Base-by-base conservation (phyloP, 2,329 filamentous ascomycete species). In the Biscogniauxia mediterranea region DNA sequence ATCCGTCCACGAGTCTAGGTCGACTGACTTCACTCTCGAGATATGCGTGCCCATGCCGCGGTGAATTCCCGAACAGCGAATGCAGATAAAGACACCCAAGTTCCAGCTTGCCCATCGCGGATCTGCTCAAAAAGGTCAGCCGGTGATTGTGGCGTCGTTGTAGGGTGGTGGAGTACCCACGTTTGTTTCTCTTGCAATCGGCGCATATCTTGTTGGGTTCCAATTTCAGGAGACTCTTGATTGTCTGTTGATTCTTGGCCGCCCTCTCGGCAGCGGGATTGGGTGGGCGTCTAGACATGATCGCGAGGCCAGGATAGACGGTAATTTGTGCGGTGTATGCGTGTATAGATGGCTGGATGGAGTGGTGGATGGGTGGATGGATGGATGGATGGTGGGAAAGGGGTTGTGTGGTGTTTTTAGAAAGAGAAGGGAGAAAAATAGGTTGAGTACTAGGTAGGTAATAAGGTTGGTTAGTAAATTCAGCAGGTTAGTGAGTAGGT, bases 61-160 rank as follows among this genome's bases (percentile, higher is more conserved):
- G 80, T 99, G 95, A 74, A 99, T 97, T 73, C 96, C 96, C 19
- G 95, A 99, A 79, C 95, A 99, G 75, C 93, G 90, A 76, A 99
- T 99, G 82, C 95, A 99, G 73, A 99, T 83, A 75, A 99, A 99
- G 73, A 99, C 88, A 70, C 95, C 95, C 58, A 99, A 80, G 76
- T 99, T 99, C 95, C 95, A 99, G 74, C 93, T 97, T 32, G 95
- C 95, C 95, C 95, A 99, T 90, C 95, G 87, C 63, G 95, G 95
- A 80, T 97, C 92, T 96, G 74, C 51, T 26, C 54, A 51, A 9
- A 50, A 5, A 28, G 56, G 20, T 23, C 28, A 11, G 49, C 38
- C 58, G 54, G 50, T 58, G 23, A 56, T 52, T 19, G 57, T 53
- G 25, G n/a, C n/a, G 56, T n/a, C 38, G 28, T 38, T 46, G 17